A percentile compares a stretch with the other conserved stretches of the same genome.
Conservation (phyloP, 2,329 filamentous ascomycete species). For the Aspergillus vadensis region DNA sequence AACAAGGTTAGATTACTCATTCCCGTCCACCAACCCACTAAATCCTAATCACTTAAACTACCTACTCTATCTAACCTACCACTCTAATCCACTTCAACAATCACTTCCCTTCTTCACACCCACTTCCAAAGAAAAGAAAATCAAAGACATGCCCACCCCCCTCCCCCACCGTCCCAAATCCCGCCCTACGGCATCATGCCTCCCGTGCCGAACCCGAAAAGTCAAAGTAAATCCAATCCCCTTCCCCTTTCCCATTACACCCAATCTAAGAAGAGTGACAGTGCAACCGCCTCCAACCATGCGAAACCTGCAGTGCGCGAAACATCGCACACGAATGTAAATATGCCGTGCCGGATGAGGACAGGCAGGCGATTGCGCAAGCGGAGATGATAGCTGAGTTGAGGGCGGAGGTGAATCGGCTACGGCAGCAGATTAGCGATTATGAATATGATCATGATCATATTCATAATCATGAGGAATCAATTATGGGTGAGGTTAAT, state of each 20-base stretch:
- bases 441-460: too few relatives aligned
- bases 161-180: slow-evolving; percentile 14
- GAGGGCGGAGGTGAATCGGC: slow-evolving; percentile 8
- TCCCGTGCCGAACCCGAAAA: slow-evolving; percentile 19
- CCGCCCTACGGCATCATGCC: slow-evolving; percentile 20
- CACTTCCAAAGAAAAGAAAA: not conserved
- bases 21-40: too few relatives aligned
- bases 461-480: too few relatives aligned
- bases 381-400: slow-evolving; percentile 22
- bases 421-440: too few relatives aligned
- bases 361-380: slow-evolving; percentile 22
- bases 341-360: slow-evolving; percentile 17
- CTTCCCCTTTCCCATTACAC: not conserved
- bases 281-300: slow-evolving; percentile 23
- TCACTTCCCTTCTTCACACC: not conserved
- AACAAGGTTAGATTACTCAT: too few relatives aligned
- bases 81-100: not conserved
- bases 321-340: slow-evolving; percentile 17
- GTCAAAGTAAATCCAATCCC: slow-evolving; percentile 16
- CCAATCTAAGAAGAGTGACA: not conserved
- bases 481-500: too few relatives aligned
- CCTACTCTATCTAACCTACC: not conserved
- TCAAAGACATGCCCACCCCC: too few relatives aligned
- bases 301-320: slow-evolving; percentile 20
- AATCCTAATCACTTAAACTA: too few relatives aligned